Evolutionary conservation across 2,329 filamentous ascomycete genomes (phyloP), one percentile per base, ranked within the genome.

Genomic region (Cladophialophora immunda): DNA sequence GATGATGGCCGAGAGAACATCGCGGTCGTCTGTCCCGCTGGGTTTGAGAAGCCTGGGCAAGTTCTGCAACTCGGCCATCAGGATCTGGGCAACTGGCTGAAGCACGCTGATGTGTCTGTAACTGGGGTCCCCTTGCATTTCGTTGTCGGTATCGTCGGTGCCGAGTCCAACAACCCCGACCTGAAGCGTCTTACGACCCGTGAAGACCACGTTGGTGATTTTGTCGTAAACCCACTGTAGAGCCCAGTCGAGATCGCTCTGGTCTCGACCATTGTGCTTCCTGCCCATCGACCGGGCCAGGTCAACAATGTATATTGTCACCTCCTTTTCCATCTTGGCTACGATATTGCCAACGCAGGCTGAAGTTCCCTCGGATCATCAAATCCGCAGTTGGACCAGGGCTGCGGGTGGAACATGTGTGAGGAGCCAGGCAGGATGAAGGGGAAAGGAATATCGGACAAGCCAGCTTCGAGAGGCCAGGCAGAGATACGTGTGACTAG

Each of bases 191-290:
- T 93, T 94, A 58, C 92, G 87, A 30, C 87, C 89, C n/a, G 84
- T 89, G 32, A 84, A 82, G 78, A 93, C 90, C 3, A 89, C 92
- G 7, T 87, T 87, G 4, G 90, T 90, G 71, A 96, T 91, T 77
- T 92, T 95, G 83, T 98, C 94, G 94, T 94, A 99, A 58, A 98
- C 87, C 80, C 97, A 99, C 69, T 88, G 88, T 88, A 98, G 89
- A 56, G 89, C 87, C 88, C 90, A 99, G 68, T 97, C 92, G 19
- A 99, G 86, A 77, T 98, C 91, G 2, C 90, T 90, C 77, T 94
- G 87, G 22, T 82, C 77, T 71, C 95, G 89, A 29, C 90, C 92
- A 80, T 87, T 85, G 73, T 88, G 87, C 73, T 83, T 86, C 76
- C 91, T 83, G 65, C 85, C 90, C 92, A 97, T 97, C n/a, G 94